These are phyloP conservation scores for Verticillium longisporum DNA, from an alignment of 2,329 filamentous ascomycete species.

Conservation along the genomic window DNA sequence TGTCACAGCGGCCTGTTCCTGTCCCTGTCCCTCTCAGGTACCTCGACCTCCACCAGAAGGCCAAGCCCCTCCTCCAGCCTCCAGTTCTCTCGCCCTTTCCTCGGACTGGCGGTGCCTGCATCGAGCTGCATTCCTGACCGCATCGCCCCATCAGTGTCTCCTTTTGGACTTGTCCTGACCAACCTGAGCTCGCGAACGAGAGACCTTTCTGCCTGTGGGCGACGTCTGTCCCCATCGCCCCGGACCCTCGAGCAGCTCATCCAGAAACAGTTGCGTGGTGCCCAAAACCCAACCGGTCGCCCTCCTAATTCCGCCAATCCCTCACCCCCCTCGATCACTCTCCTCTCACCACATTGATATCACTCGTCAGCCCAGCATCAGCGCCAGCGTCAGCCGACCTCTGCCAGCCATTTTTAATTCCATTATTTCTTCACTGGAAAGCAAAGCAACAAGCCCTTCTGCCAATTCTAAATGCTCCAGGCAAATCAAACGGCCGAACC, in stretches of 20 bases:
- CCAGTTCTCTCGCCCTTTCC: not conserved
- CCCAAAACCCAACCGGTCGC: not conserved
- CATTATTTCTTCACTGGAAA: not conserved
- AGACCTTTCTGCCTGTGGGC: not conserved
- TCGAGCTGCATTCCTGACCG: not conserved
- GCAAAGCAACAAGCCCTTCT: not conserved
- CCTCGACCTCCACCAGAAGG: not conserved
- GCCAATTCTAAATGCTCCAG: not conserved
- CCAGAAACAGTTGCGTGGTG: not conserved
- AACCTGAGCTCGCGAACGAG: not conserved
- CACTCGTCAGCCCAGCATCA: not conserved
- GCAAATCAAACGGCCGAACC: constrained; percentile 2
- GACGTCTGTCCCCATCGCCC: not conserved
- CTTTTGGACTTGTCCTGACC: not conserved
- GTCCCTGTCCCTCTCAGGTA: not conserved
- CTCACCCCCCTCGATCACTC: not conserved
- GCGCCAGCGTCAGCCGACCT: not conserved
- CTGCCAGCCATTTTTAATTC: not conserved
- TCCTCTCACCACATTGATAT: not conserved
- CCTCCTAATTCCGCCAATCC: not conserved
- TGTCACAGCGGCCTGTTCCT: not conserved
- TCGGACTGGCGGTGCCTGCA: not conserved
- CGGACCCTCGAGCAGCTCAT: not conserved
- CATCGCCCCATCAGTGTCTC: not conserved
- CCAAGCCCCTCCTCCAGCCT: not conserved